Evolutionary conservation across 164 flowering plant species (phyloP).

Genomic region (Magnolia changhungtana): DNA sequence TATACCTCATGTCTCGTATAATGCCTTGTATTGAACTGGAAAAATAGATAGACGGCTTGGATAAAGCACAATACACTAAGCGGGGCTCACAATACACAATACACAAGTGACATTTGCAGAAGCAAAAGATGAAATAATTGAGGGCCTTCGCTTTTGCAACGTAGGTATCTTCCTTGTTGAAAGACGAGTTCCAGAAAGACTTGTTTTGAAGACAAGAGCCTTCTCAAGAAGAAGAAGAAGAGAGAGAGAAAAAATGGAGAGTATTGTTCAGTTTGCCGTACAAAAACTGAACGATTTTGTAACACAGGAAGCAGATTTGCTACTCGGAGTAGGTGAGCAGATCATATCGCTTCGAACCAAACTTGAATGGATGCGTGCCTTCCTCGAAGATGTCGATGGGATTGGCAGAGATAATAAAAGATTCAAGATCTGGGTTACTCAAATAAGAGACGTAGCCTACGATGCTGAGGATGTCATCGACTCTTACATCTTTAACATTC

Average conservation of each 20-base stretch:
- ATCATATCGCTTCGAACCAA: not conserved
- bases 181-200: too few relatives aligned
- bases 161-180: too few relatives aligned
- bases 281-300: not conserved
- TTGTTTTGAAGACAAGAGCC: not conserved
- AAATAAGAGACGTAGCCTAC: not conserved
- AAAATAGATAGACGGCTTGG: too few relatives aligned
- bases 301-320: not conserved
- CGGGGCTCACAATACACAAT: too few relatives aligned
- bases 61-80: too few relatives aligned
- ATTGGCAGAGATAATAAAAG: not conserved
- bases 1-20: too few relatives aligned
- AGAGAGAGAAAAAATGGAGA: too few relatives aligned
- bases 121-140: too few relatives aligned
- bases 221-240: too few relatives aligned
- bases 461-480: constrained; percentile 11
- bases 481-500: not conserved
- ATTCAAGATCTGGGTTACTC: not conserved
- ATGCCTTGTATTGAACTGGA: too few relatives aligned
- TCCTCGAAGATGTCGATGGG: not conserved
- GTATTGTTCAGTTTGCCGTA: not conserved
- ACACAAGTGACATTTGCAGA: too few relatives aligned
- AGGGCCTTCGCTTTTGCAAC: too few relatives aligned
- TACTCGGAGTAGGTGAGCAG: not conserved
- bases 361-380: not conserved